Conservation (phyloP, 2,329 filamentous ascomycete genomes). For the Macrophomina phaseolina region DNA sequence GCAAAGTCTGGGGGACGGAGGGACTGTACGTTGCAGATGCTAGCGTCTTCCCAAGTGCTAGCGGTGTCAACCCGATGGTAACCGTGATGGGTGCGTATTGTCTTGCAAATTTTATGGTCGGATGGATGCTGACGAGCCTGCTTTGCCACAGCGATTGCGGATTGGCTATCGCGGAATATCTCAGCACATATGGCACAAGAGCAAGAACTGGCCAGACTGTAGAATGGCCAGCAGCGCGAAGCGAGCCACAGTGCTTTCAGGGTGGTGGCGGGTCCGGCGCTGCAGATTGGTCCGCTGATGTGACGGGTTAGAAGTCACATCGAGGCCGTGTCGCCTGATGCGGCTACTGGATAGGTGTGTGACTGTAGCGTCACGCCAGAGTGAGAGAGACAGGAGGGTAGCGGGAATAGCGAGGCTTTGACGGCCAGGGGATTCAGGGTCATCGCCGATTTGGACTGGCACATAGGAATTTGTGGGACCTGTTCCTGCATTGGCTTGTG, state of each 20-base stretch:
- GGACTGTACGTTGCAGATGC: conserved; percentile 74
- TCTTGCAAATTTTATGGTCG: conserved; percentile 8
- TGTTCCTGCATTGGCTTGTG: conserved; percentile 24
- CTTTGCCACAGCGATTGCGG: conserved; percentile 37
- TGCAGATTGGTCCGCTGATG: conserved; percentile 8
- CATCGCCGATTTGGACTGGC: conserved; percentile 1
- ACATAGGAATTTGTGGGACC: background rate
- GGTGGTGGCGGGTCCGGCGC: background rate
- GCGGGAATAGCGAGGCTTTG: background rate
- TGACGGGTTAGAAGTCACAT: conserved; percentile 8
- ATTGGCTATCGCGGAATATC: conserved; percentile 43
- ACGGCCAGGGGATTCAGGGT: background rate
- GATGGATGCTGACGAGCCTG: conserved; percentile 3
- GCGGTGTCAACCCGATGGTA: conserved; percentile 83
- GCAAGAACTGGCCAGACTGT: conserved; percentile 19
- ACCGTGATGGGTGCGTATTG: conserved; percentile 64
- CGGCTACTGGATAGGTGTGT: conserved; percentile 13
- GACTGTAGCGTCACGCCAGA: conserved; percentile 3
- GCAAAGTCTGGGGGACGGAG: conserved; percentile 66
- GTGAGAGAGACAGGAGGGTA: background rate
- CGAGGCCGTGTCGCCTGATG: conserved; percentile 7
- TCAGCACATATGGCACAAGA: conserved; percentile 33
- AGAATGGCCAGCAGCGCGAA: background rate
- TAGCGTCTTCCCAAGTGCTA: conserved; percentile 76
- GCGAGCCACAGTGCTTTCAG: background rate